Evolutionary conservation across 768 basidiomycete genomes (phyloP), one percentile per base, ranked within the genome.

Genomic region (Boletus subparvulus): DNA sequence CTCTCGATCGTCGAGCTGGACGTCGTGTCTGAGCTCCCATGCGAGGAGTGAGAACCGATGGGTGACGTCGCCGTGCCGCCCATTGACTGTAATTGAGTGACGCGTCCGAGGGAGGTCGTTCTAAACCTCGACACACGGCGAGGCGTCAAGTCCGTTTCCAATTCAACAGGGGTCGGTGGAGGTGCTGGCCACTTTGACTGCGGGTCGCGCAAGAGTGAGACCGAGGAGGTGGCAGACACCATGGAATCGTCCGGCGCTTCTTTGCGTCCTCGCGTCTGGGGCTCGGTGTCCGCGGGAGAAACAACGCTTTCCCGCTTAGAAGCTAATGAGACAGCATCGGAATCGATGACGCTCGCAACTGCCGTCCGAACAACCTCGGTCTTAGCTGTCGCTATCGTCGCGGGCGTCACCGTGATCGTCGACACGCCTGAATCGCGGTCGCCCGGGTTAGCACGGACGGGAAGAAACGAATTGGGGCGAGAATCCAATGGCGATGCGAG

Each of bases 271-370:
- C 24, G 64, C 26, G 43, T 35, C 33, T 54, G 52, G 1, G 50
- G 35, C 19, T 56, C 56, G 35, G 56, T 13, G 14, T 56, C 54
- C 37, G 54, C 61, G 47, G 63, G 47, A 26, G 58, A 59, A 42
- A 52, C 35, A 13, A 48, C 39, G 19, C 60, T 62, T 50, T 59
- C 66, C 6, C 58, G 56, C 30, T 19, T 50, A 12, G 66, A 59
- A 46, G 51, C 9, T 11, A 62, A 19, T 3, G 69, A 67, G 16
- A 71, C 61, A 6, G 54, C 30, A 43, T 72, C 72, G 26, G 69
- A 60, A 44, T 76, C 73, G 39, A 84, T 67, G 17, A 84, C 75
- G 43, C 79, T 81, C n/a, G 84, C 83, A 11, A 80, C 75, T 13
- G 81, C 77, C 21, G 80, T 73, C 54, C 80, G 73, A 26, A 78